These are phyloP conservation scores for Xenoacremonium recifei DNA, from an alignment of 2,329 filamentous ascomycete species.

Conservation along the genomic window DNA sequence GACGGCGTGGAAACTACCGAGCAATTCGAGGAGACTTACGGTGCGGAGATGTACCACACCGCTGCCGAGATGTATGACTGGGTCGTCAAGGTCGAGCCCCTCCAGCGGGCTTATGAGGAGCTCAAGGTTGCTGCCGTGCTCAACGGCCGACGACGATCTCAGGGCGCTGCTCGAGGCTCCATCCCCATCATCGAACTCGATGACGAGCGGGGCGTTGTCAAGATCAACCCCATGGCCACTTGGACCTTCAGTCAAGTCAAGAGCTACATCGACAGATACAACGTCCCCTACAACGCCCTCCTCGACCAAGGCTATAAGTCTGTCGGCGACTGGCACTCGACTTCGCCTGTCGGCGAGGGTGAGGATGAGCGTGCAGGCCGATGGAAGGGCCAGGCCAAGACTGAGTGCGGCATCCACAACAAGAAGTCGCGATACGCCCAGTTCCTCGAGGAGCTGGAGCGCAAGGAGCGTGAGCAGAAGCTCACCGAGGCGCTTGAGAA, in stretches of 20 bases:
- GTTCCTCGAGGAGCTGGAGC: slow-evolving; percentile 73
- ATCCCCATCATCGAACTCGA: slow-evolving; percentile 92
- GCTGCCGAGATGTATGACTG: slow-evolving; percentile 93
- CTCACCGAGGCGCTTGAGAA: slow-evolving; percentile 27
- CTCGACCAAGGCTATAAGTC: slow-evolving; percentile 97
- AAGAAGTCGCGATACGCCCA: slow-evolving; percentile 90
- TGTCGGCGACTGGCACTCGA: slow-evolving; percentile 97
- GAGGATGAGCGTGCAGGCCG: slow-evolving; percentile 95
- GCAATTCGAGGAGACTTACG: slow-evolving; percentile 81
- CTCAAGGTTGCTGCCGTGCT: slow-evolving; percentile 87
- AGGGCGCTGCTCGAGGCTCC: slow-evolving; percentile 87
- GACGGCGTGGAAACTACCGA: slow-evolving; percentile 67
- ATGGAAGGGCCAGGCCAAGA: slow-evolving; percentile 96
- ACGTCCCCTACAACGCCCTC: slow-evolving; percentile 91
- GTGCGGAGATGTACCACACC: slow-evolving; percentile 78
- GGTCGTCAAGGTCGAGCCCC: slow-evolving; percentile 95
- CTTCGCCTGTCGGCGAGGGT: slow-evolving; percentile 80
- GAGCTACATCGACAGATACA: slow-evolving; percentile 78
- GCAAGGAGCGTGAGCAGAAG: slow-evolving; percentile 57
- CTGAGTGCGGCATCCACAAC: slow-evolving; percentile 98
- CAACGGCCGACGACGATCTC: slow-evolving; percentile 86
- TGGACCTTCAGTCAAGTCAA: slow-evolving; percentile 92
- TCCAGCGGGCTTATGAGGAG: slow-evolving; percentile 84
- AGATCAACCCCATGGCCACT: slow-evolving; percentile 95
- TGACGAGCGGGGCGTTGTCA: slow-evolving; percentile 82